These are phyloP conservation scores for Entonaema liquescens DNA, from an alignment of 495 filamentous ascomycete genomes.

Conservation along the genomic window DNA sequence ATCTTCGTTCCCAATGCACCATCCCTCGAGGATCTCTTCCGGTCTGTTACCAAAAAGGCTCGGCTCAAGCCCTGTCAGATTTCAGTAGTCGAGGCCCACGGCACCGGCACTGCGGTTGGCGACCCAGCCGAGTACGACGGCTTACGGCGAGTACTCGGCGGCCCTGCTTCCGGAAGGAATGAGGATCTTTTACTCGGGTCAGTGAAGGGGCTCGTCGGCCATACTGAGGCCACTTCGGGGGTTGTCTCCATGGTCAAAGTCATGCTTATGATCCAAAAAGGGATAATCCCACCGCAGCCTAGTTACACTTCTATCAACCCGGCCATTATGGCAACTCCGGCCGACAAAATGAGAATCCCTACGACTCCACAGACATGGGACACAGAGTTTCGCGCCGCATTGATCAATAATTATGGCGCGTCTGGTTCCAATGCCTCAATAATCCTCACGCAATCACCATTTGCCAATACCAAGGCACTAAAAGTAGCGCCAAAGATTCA, in stretches of 20 bases:
- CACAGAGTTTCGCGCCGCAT: conserved; percentile 45
- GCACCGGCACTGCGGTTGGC: conserved; percentile 55
- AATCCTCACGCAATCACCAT: conserved; percentile 46
- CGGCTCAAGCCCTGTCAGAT: conserved; percentile 33
- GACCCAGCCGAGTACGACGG: conserved; percentile 49
- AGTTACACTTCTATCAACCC: conserved; percentile 56
- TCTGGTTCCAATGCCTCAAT: conserved; percentile 59
- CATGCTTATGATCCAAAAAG: conserved; percentile 59
- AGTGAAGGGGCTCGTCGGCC: conserved; percentile 60
- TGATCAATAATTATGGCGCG: conserved; percentile 65
- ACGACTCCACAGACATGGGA: conserved; percentile 48
- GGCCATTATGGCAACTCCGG: conserved; percentile 30
- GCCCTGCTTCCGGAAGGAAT: conserved; percentile 47
- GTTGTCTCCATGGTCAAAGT: conserved; percentile 55
- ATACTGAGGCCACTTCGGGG: conserved; percentile 60
- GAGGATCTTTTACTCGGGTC: conserved; percentile 48
- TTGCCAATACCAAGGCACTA: conserved; percentile 45
- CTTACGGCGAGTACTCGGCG: conserved; percentile 48
- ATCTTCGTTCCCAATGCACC: conserved; percentile 50
- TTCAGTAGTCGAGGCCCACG: conserved; percentile 51
- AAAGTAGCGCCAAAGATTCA: conserved; percentile 18
- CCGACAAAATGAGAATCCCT: conserved; percentile 53
- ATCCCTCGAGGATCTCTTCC: conserved; percentile 46
- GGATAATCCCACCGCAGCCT: conserved; percentile 53
- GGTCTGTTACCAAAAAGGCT: conserved; percentile 29